These are phyloP conservation scores for Blastobotrys niveus DNA, from an alignment of 1,139 yeast genomes.

Conservation along the genomic window DNA sequence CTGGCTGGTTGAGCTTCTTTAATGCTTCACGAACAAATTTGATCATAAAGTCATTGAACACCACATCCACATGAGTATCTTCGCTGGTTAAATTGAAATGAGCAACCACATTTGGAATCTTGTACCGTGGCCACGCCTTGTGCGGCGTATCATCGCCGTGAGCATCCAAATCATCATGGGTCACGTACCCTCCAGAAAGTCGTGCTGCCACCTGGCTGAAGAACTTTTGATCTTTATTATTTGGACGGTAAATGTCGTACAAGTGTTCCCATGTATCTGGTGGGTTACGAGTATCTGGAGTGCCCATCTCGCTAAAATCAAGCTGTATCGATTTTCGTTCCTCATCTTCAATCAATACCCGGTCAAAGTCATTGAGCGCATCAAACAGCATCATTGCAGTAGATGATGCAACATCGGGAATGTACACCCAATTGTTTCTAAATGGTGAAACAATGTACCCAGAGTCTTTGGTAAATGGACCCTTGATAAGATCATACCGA, in stretches of 20 bases:
- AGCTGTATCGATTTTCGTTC: constrained; percentile 27
- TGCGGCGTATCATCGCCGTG: constrained; percentile 91
- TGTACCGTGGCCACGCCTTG: constrained; percentile 50
- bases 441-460: constrained; percentile 85
- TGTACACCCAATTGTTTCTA: constrained; percentile 65
- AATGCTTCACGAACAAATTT: constrained; percentile 59
- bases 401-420: constrained; percentile 46
- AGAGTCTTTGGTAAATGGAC: constrained; percentile 75
- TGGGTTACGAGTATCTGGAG: constrained; percentile 11
- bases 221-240: neutral
- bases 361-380: constrained; percentile 16
- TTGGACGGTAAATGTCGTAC: neutral
- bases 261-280: neutral
- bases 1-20: constrained; percentile 21
- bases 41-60: constrained; percentile 71
- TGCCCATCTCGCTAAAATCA: constrained; percentile 23
- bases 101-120: constrained; percentile 73
- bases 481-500: constrained; percentile 81
- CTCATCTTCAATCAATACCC: neutral
- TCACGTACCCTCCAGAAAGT: constrained; percentile 59
- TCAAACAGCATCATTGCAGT: constrained; percentile 47
- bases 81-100: constrained; percentile 34
- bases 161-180: constrained; percentile 74
- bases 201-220: neutral
- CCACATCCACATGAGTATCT: constrained; percentile 47